phyloP scores from a whole-genome alignment of 108 stramenopile genomes.

The Phaeodactylum tricornutum region DNA sequence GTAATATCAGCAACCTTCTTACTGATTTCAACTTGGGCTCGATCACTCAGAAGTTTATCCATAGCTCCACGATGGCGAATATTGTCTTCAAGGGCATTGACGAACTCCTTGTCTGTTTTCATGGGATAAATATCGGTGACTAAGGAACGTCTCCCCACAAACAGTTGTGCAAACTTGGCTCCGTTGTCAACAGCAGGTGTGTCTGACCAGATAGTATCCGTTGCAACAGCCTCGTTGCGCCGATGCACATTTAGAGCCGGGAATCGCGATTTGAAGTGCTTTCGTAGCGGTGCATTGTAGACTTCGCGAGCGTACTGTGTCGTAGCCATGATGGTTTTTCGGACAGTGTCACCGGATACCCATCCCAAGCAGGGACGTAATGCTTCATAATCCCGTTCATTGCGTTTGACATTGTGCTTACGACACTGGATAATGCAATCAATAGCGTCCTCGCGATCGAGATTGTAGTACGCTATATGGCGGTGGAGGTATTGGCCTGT shows the following conservation, averaged over 20 bases:
- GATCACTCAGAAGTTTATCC: slow-evolving; percentile 5
- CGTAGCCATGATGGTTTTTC: neutral
- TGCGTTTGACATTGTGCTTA: no score
- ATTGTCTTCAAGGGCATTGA: slow-evolving; percentile 11
- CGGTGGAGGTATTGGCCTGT: no score
- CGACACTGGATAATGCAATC: no score
- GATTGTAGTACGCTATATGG: no score
- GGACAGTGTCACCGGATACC: slow-evolving; percentile 5
- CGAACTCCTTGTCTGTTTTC: slow-evolving; percentile 9
- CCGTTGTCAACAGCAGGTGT: slow-evolving; percentile 11
- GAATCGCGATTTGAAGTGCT: slow-evolving; percentile 3
- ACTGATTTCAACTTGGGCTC: slow-evolving; percentile 11
- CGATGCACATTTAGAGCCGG: slow-evolving; percentile 18
- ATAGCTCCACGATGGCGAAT: slow-evolving; percentile 14
- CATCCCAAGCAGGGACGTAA: slow-evolving; percentile 10
- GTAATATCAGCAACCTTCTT: slow-evolving; percentile 1
- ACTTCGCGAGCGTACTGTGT: slow-evolving; percentile 1
- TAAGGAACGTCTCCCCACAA: neutral
- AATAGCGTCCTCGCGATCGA: no score
- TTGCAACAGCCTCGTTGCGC: slow-evolving; percentile 11
- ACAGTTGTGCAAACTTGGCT: slow-evolving; percentile 7
- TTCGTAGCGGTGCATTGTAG: neutral
- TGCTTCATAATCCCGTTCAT: neutral
- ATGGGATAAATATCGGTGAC: slow-evolving; percentile 12
- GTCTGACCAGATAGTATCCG: slow-evolving; percentile 18